Conservation (phyloP, 1,284 basidiomycete species). For the Ceratobasidium sp. region DNA sequence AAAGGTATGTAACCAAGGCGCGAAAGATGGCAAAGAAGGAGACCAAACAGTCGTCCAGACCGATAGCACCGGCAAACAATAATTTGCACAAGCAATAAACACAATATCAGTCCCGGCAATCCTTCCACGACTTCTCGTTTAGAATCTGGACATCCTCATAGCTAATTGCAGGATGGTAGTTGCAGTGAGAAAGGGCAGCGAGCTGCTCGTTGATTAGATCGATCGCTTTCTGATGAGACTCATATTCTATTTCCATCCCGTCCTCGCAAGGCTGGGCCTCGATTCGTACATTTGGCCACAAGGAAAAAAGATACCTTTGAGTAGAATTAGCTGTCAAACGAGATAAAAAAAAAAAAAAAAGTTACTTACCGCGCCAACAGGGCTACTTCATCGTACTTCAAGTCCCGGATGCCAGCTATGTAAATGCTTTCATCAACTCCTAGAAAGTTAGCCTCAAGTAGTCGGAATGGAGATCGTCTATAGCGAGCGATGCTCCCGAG, state of each 20-base stretch:
- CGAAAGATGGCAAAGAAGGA: too few species aligned
- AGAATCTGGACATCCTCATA: slow-evolving; percentile 7
- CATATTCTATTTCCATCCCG: neutral
- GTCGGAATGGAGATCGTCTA: neutral
- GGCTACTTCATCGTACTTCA: neutral
- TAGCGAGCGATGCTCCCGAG: neutral
- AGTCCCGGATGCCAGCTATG: neutral
- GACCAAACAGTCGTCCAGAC: too few species aligned
- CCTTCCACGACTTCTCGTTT: slow-evolving; percentile 1
- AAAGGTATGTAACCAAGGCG: too few species aligned
- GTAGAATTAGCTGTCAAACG: too few species aligned
- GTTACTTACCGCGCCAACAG: neutral
- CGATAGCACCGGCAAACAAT: too few species aligned
- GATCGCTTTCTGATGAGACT: neutral
- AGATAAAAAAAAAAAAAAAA: neutral
- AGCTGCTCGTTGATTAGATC: slow-evolving; percentile 3
- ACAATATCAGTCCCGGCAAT: neutral
- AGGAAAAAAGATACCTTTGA: slow-evolving; percentile 2
- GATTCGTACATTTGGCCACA: slow-evolving; percentile 2
- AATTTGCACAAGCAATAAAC: too few species aligned
- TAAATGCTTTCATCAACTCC: neutral
- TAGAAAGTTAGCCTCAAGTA: slow-evolving; percentile 5
- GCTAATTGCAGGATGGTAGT: neutral
- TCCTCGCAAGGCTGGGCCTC: neutral
- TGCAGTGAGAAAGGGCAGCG: neutral